Conservation (phyloP, 345 rosid species). For the Moricandia arvensis region DNA sequence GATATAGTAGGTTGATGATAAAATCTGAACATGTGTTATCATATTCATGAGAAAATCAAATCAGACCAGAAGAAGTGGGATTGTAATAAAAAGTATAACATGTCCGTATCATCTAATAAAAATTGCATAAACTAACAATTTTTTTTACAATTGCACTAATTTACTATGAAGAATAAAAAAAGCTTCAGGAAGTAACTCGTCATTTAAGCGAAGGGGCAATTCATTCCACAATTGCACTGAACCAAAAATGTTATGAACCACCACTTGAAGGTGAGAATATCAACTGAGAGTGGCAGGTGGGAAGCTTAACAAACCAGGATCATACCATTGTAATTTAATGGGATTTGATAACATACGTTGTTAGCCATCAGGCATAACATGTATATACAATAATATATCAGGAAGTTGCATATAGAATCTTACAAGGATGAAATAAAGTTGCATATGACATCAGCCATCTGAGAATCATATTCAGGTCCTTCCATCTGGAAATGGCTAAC, state of each 20-base stretch:
- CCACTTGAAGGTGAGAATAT: no score
- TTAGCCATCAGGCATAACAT: no score
- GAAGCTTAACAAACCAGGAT: no score
- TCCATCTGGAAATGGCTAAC: conserved; percentile 95
- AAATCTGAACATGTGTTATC: background rate
- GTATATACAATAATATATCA: background rate
- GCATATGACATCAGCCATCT: conserved; percentile 64
- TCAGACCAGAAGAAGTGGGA: background rate
- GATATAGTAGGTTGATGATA: background rate
- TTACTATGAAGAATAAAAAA: background rate
- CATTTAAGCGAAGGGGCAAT: conserved; percentile 68
- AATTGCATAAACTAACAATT: background rate
- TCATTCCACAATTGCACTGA: background rate
- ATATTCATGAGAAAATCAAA: background rate
- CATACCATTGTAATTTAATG: no score
- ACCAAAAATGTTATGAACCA: background rate
- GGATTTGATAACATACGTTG: no score
- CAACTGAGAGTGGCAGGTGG: no score
- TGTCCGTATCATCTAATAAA: background rate
- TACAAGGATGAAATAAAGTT: conserved; percentile 60
- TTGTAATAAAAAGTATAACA: background rate
- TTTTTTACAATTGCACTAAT: background rate
- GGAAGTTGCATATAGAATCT: conserved; percentile 45
- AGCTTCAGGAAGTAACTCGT: conserved; percentile 66
- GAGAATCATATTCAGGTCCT: conserved; percentile 78